A percentile compares a stretch with the other conserved stretches of the same genome.
These are phyloP conservation scores for Candida chilensis DNA, from an alignment of 805 yeast genomes.

Conservation along the genomic window DNA sequence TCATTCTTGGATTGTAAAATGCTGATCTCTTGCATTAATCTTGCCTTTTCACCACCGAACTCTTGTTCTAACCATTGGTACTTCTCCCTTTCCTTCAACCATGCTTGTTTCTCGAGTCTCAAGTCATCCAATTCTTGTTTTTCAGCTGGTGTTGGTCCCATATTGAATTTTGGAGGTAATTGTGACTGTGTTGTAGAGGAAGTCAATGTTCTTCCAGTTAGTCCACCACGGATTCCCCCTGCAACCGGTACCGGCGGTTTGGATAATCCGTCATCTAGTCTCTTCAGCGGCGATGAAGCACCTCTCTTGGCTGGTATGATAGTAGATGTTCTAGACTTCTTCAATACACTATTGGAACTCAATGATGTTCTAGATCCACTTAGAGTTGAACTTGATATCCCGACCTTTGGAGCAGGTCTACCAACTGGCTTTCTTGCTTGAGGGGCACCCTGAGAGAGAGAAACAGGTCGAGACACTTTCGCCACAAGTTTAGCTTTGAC, in stretches of 20 bases:
- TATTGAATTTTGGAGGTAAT: background rate
- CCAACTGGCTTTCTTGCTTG: constrained; percentile 3
- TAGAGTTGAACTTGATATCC: constrained; percentile 7
- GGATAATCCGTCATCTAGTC: constrained; percentile 16
- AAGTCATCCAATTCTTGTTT: constrained; percentile 39
- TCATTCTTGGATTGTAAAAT: constrained; percentile 24
- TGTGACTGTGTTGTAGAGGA: constrained; percentile 8
- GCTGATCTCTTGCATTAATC: constrained; percentile 20
- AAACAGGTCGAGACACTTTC: no score
- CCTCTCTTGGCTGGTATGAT: constrained; percentile 57
- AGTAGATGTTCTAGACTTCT: constrained; percentile 11
- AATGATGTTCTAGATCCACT: background rate
- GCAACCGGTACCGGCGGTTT: constrained; percentile 13
- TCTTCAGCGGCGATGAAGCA: constrained; percentile 63
- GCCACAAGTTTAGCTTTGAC: constrained; percentile 32
- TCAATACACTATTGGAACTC: constrained; percentile 3
- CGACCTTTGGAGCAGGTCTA: constrained; percentile 10
- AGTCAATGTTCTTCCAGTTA: constrained; percentile 32
- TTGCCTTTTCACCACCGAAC: constrained; percentile 15
- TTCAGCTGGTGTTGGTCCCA: constrained; percentile 11
- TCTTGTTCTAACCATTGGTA: constrained; percentile 16
- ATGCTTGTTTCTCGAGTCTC: constrained; percentile 41
- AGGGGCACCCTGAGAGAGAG: constrained; percentile 3
- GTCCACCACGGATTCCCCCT: constrained; percentile 17
- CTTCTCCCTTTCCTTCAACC: constrained; percentile 23